phyloP scores from a whole-genome alignment of 2,329 filamentous ascomycete genomes.

The Xylariaceae sp. region DNA sequence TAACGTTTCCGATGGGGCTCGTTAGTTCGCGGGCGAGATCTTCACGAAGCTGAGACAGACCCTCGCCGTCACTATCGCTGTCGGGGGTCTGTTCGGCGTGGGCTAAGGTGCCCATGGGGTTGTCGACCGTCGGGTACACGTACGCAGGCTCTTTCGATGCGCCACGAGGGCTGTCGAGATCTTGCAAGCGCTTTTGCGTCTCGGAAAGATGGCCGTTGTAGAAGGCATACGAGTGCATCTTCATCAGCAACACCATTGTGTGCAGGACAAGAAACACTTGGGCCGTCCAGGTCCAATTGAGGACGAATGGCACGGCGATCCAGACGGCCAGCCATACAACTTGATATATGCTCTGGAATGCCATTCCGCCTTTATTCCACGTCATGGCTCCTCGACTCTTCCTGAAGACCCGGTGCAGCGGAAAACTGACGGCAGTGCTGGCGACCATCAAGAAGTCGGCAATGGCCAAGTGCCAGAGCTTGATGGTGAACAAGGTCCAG shows the following conservation, averaged over 20 bases:
- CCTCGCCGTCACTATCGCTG: constrained; percentile 40
- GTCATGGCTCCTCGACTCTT: constrained; percentile 53
- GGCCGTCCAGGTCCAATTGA: constrained; percentile 94
- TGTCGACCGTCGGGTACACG: constrained; percentile 66
- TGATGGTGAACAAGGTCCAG: constrained; percentile 83
- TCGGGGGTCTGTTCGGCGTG: constrained; percentile 35
- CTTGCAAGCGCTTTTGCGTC: constrained; percentile 75
- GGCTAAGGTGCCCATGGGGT: constrained; percentile 41
- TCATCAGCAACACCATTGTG: constrained; percentile 91
- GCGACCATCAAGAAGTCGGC: constrained; percentile 84
- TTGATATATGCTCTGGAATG: constrained; percentile 81
- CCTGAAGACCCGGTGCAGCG: constrained; percentile 68
- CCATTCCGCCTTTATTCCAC: constrained; percentile 77
- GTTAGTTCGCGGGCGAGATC: constrained; percentile 88
- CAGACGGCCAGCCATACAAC: constrained; percentile 75
- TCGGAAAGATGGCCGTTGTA: constrained; percentile 95
- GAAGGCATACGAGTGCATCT: constrained; percentile 98
- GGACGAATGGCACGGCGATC: constrained; percentile 79
- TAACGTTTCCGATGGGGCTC: constrained; percentile 83
- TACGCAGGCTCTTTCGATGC: constrained; percentile 69
- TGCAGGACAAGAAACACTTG: constrained; percentile 94
- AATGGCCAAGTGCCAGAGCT: constrained; percentile 81
- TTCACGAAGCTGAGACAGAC: constrained; percentile 70
- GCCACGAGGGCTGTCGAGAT: constrained; percentile 74
- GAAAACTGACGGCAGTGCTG: constrained; percentile 68